Conservation (phyloP, 2,329 filamentous ascomycete species). For the Aspergillus glaucus region DNA sequence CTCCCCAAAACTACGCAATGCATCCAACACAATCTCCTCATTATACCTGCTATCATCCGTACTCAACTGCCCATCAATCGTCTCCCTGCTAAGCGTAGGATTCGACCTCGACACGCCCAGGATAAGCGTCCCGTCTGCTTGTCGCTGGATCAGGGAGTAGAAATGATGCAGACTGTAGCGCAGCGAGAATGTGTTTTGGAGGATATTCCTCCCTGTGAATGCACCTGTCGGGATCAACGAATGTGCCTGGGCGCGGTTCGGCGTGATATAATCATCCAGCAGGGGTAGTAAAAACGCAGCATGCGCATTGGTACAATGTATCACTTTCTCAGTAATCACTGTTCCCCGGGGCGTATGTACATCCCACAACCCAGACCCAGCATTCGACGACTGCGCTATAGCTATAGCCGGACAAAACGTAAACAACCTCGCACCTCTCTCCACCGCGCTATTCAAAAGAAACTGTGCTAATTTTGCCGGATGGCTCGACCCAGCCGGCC, state of each 20-base stretch:
- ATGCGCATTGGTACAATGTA: conserved; percentile 22
- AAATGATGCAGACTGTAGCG: conserved; percentile 44
- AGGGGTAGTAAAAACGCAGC: conserved; percentile 16
- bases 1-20: conserved; percentile 27
- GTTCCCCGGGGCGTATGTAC: conserved; percentile 13
- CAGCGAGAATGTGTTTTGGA: conserved; percentile 41
- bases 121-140: conserved; percentile 39
- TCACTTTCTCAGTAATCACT: conserved; percentile 11
- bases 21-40: conserved; percentile 36
- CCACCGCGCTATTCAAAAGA: conserved; percentile 34
- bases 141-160: conserved; percentile 46
- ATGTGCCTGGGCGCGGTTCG: conserved; percentile 43
- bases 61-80: conserved; percentile 23
- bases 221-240: conserved; percentile 36
- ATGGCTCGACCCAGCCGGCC: conserved; percentile 46
- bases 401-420: conserved; percentile 39
- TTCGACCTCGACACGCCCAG: conserved; percentile 41
- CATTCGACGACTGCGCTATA: conserved; percentile 11
- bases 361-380: conserved; percentile 8
- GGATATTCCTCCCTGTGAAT: conserved; percentile 27
- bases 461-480: conserved; percentile 48
- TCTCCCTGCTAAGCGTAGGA: conserved; percentile 30
- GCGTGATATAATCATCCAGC: conserved; percentile 28
- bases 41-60: conserved; percentile 38
- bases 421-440: conserved; percentile 36